Base-by-base conservation (phyloP, 2,329 filamentous ascomycete genomes). In the Colletotrichum limetticola region DNA sequence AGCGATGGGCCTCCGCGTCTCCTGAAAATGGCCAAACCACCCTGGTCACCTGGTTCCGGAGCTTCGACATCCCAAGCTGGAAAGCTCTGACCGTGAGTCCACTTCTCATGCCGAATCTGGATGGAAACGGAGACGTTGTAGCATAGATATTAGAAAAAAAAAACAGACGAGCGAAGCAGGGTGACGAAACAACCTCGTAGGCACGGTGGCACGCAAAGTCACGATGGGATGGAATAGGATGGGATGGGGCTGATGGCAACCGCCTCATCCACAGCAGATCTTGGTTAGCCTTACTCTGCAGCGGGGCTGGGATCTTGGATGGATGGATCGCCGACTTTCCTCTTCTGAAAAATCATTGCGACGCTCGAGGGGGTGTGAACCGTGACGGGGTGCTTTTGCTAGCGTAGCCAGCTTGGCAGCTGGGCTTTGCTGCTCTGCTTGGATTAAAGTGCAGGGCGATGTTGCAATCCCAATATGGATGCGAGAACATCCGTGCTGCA, bases 251-350 rank as follows among this genome's bases (percentile, higher is more conserved):
- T 63, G 70, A 64, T 26, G 58, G 42, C 30, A 16, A 37, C 53
- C 59, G 60, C 58, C 37, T 68, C 59, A 49, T 26, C 68, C 68
- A 71, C 46, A 35, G 32, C 60, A 69, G 70, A 72, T 72, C 70
- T 72, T 72, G 70, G 59, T 65, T 69, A 60, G 70, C 61, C 49
- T 49, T 49, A n/a, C 42, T 49, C 42, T 49, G 61, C 22, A 37
- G 61, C 66, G 70, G 70, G 70, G 53, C 59, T 60, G 32, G 66
- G 70, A 69, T 72, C 66, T 49, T 69, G 67, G 60, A 65, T 59
- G 37, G 60, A 22, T 72, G 70, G 58, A 72, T 72, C 70, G 46
- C 30, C 66, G 60, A 56, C 46, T 69, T 28, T 55, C 49, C 30
- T 37, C n/a, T 30, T 30, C 64, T 35, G 52, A 30, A 16, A 6